Conservation (phyloP, 495 filamentous ascomycete species). For the Oidiodendron maius region DNA sequence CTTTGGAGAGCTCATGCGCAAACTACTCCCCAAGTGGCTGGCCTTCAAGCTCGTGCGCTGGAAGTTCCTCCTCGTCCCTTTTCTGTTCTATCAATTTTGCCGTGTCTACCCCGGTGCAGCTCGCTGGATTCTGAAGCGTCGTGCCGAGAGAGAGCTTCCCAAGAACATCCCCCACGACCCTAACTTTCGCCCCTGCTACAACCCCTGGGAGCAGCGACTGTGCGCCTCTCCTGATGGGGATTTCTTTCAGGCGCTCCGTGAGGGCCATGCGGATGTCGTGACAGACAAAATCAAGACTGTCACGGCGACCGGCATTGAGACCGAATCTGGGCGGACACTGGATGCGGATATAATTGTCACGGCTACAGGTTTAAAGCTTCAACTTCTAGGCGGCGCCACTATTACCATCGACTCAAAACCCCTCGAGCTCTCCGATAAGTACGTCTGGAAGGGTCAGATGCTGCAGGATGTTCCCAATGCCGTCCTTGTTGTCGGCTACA, state of each 20-base stretch:
- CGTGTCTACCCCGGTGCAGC: slow-evolving; percentile 47
- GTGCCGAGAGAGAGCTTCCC: slow-evolving; percentile 46
- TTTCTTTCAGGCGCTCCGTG: slow-evolving; percentile 58
- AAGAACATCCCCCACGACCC: slow-evolving; percentile 47
- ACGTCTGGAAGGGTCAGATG: slow-evolving; percentile 35
- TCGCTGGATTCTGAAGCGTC: slow-evolving; percentile 35
- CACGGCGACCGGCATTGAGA: slow-evolving; percentile 48
- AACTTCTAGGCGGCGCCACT: slow-evolving; percentile 24
- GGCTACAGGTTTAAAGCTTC: slow-evolving; percentile 58
- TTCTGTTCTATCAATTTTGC: slow-evolving; percentile 43
- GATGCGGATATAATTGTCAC: slow-evolving; percentile 69
- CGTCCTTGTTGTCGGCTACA: slow-evolving; percentile 32
- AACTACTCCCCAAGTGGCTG: slow-evolving; percentile 33
- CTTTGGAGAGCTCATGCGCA: slow-evolving; percentile 27
- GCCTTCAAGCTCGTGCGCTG: slow-evolving; percentile 33
- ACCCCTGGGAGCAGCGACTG: slow-evolving; percentile 69
- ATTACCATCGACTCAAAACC: slow-evolving; percentile 25
- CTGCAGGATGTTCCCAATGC: slow-evolving; percentile 37
- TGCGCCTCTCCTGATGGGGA: slow-evolving; percentile 68
- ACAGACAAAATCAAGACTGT: slow-evolving; percentile 66
- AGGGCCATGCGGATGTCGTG: slow-evolving; percentile 52
- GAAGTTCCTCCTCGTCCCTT: slow-evolving; percentile 16
- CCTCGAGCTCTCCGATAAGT: slow-evolving; percentile 24
- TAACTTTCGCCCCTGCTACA: slow-evolving; percentile 68
- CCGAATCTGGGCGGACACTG: slow-evolving; percentile 50